These are phyloP conservation scores for Bryum argenteum DNA, from an alignment of 225 moss, liverwort and hornwort genomes.

Conservation along the genomic window DNA sequence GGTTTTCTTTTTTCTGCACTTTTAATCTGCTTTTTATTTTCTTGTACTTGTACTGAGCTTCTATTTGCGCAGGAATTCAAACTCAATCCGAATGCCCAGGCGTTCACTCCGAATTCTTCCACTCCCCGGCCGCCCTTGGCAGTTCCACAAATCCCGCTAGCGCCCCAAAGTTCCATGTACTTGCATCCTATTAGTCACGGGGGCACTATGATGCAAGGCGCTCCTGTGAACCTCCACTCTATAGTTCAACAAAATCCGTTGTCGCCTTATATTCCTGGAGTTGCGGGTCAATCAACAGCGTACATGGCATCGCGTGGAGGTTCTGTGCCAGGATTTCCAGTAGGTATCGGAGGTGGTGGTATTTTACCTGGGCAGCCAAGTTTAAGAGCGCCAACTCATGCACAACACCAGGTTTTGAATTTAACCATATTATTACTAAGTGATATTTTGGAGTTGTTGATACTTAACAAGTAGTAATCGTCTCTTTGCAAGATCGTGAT, in stretches of 20 bases:
- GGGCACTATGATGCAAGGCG: constrained; percentile 57
- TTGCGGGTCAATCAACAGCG: constrained; percentile 52
- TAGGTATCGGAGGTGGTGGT: constrained; percentile 63
- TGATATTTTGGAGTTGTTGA: constrained; percentile 10
- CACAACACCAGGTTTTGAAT: constrained; percentile 70
- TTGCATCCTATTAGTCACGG: constrained; percentile 61
- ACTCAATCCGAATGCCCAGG: constrained; percentile 87
- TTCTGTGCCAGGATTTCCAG: constrained; percentile 66
- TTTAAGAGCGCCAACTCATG: constrained; percentile 60
- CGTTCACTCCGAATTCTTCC: constrained; percentile 79
- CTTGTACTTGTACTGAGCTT: background rate
- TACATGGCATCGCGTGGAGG: constrained; percentile 66
- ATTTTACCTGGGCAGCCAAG: constrained; percentile 71
- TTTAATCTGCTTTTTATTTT: background rate
- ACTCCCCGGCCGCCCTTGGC: constrained; percentile 55
- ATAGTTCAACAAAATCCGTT: constrained; percentile 68
- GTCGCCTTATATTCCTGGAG: constrained; percentile 57
- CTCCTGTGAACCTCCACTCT: constrained; percentile 55
- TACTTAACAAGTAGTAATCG: too few relatives aligned
- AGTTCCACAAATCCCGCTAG: constrained; percentile 33
- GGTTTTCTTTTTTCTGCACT: background rate
- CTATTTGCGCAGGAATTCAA: constrained; percentile 75
- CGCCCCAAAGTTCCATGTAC: constrained; percentile 59
- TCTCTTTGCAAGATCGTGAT: background rate
- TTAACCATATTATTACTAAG: background rate